Conservation (phyloP, 257 asterid genomes). For the Forsythia viridissima region DNA sequence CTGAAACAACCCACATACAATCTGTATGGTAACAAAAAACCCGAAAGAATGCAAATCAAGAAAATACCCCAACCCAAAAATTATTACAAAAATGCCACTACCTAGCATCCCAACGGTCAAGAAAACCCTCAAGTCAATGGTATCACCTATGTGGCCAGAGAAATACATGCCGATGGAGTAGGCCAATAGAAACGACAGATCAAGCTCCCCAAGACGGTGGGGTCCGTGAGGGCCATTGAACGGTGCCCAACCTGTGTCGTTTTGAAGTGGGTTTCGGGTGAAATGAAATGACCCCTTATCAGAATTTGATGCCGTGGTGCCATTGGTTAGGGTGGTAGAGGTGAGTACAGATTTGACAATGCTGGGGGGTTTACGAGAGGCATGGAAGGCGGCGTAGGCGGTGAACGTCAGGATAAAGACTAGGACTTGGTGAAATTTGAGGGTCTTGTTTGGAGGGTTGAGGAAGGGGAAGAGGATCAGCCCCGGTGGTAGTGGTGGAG, state of each 20-base stretch:
- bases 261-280: constrained; percentile 14
- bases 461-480: constrained; percentile 53
- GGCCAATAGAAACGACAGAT: constrained; percentile 73
- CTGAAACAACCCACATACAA: constrained; percentile 84
- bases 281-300: constrained; percentile 23
- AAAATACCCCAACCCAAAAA: constrained; percentile 81
- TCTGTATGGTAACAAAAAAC: constrained; percentile 60
- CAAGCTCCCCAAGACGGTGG: constrained; percentile 95
- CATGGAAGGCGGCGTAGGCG: constrained; percentile 89
- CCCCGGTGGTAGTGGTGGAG: constrained; percentile 69
- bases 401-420: constrained; percentile 72
- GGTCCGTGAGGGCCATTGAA: constrained; percentile 78
- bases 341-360: constrained; percentile 87
- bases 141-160: constrained; percentile 83
- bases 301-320: constrained; percentile 26
- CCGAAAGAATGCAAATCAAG: constrained; percentile 68
- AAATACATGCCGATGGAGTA: constrained; percentile 86
- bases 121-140: constrained; percentile 70
- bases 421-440: constrained; percentile 57
- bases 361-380: constrained; percentile 97
- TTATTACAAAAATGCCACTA: constrained; percentile 66
- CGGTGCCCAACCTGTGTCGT: constrained; percentile 77
- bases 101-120: constrained; percentile 85
- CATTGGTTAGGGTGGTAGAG: constrained; percentile 33
- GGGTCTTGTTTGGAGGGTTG: constrained; percentile 49